Conservation (phyloP, 1,139 yeast genomes). For the Yamadazyma trypodendri region DNA sequence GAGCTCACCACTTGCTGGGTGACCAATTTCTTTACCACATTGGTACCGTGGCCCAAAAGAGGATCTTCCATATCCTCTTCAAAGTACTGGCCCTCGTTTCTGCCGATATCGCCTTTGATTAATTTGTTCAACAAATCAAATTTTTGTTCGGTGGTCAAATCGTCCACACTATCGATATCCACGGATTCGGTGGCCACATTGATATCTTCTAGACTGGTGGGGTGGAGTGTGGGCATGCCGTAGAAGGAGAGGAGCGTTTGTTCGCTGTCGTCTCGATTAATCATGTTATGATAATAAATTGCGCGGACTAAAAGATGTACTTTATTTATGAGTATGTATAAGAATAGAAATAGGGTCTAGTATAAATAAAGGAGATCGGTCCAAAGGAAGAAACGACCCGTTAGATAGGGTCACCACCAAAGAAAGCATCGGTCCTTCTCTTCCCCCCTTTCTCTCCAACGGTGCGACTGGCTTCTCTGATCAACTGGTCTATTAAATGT, state of each 20-base stretch:
- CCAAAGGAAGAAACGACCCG: no score
- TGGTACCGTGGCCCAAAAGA: constrained; percentile 48
- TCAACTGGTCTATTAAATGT: constrained; percentile 23
- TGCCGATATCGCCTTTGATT: constrained; percentile 16
- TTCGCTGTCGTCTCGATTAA: constrained; percentile 27
- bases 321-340: no score
- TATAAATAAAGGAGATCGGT: no score
- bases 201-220: constrained; percentile 22
- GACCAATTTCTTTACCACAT: constrained; percentile 42
- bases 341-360: no score
- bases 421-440: constrained; percentile 9
- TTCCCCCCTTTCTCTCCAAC: neutral
- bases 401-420: constrained; percentile 7
- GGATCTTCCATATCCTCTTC: constrained; percentile 49
- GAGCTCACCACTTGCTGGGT: constrained; percentile 36
- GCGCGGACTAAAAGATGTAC: no score
- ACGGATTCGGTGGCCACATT: constrained; percentile 18
- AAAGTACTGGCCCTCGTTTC: constrained; percentile 10
- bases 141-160: constrained; percentile 28
- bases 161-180: constrained; percentile 25
- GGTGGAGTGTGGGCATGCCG: constrained; percentile 24
- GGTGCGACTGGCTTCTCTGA: constrained; percentile 6
- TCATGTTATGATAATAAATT: constrained; percentile 16
- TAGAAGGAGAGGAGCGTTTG: constrained; percentile 22
- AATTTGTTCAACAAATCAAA: constrained; percentile 28